Percentiles rank a stretch among this genome's conserved stretches.
Conservation (phyloP, 2,329 filamentous ascomycete species). For the Aspergillus pseudotamarii region DNA sequence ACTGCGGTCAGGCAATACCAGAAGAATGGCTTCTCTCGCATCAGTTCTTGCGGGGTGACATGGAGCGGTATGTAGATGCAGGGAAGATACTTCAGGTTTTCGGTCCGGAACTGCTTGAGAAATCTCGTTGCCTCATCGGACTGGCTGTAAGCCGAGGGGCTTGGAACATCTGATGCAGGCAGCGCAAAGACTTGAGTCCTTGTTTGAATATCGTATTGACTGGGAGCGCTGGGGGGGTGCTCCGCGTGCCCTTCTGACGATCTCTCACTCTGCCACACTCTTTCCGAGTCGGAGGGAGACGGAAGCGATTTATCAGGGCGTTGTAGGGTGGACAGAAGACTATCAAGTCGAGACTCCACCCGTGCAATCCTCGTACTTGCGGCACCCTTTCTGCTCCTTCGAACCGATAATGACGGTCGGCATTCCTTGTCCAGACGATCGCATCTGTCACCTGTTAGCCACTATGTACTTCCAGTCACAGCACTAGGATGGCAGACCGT, state of each 20-base stretch:
- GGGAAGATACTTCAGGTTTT: slow-evolving; percentile 48
- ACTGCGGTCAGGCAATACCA: slow-evolving; percentile 55
- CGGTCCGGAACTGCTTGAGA: slow-evolving; percentile 47
- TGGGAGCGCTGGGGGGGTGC: not conserved
- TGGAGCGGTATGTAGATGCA: slow-evolving; percentile 47
- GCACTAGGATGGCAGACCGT: slow-evolving; percentile 6
- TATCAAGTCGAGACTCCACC: slow-evolving; percentile 32
- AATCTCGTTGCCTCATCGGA: slow-evolving; percentile 11
- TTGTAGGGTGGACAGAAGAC: slow-evolving; percentile 28
- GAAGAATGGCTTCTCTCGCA: slow-evolving; percentile 50
- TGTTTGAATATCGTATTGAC: not conserved
- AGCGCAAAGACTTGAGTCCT: no score
- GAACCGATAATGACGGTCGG: slow-evolving; percentile 37
- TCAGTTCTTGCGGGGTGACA: slow-evolving; percentile 40
- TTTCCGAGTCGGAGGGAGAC: not conserved
- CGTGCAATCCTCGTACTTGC: slow-evolving; percentile 23
- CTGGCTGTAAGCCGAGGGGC: slow-evolving; percentile 34
- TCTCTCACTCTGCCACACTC: no score
- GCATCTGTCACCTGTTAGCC: slow-evolving; percentile 33
- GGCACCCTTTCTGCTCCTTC: slow-evolving; percentile 27
- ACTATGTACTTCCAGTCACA: not conserved
- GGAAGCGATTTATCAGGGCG: not conserved
- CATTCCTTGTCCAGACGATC: slow-evolving; percentile 48
- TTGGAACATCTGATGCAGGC: not conserved
- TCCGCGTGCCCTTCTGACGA: not conserved